Base-by-base conservation (phyloP, 306 rosid genomes). In the Pyrus pyrifolia region DNA sequence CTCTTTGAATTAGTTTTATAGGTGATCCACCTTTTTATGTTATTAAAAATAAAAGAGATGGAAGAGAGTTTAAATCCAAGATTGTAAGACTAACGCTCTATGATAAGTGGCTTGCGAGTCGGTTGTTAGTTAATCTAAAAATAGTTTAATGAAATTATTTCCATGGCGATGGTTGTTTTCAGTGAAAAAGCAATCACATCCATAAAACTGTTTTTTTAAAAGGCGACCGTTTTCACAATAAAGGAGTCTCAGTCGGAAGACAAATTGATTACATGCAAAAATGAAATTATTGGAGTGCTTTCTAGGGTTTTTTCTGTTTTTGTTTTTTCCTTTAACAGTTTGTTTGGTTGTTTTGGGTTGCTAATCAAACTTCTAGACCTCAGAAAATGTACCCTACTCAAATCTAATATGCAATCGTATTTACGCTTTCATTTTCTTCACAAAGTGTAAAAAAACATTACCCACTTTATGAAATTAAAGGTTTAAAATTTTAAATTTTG, bases 301-400 rank as follows among this genome's bases (percentile, higher is more conserved):
- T 62, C 81, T 51, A n/a, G 14, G 29, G 62, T 1, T 57, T 49
- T 49, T 46, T 45, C 52, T 13, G 18, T 42, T 46, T 4, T 13
- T 4, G 4, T 46, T 13, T 4, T 1, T 9, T 8, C 3, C 2
- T 15, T 4, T 46, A 14, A 46, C 6, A 46, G 15, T 46, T 46
- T 6, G 8, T 5, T 49, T 14, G 68, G 57, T 61, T 71, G 73
- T 68, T 73, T 67, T 75, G 51, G 87, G 89, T 88, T 80, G 96
- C 86, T 88, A 63, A 84, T 86, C 98, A 80, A 89, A 89, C 93
- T 66, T 19, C 81, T 85, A 59, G 89, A 88, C 89, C 82, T 79
- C 74, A 49, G 11, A 49, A 14, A 49, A 49, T 49, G 17, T 4
- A 5, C 21, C 17, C 6, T 15, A 15, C 19, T 14, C 19, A 49